Evolutionary conservation across 352 stramenopile genomes (phyloP).

Genomic region (Peronospora farinosa): DNA sequence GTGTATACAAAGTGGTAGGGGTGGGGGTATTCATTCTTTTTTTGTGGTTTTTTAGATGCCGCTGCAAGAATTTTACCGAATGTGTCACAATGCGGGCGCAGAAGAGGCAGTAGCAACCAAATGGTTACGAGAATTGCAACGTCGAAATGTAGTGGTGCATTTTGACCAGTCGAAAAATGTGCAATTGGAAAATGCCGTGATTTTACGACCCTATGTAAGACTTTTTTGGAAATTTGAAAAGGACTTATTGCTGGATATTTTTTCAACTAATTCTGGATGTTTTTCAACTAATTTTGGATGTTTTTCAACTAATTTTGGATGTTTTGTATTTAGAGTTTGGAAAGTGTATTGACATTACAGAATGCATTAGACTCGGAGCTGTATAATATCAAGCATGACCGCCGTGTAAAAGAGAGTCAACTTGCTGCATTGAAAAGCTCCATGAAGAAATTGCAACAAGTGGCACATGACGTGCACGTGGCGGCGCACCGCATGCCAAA

Average conservation of each 20-base stretch:
- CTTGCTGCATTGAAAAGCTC: constrained; percentile 37
- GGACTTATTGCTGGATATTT: too few relatives aligned
- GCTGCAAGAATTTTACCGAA: constrained; percentile 60
- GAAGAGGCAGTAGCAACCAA: constrained; percentile 68
- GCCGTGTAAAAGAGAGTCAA: constrained; percentile 47
- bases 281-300: too few relatives aligned
- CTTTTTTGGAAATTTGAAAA: too few relatives aligned
- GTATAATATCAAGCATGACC: constrained; percentile 66
- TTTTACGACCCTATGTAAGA: constrained; percentile 61
- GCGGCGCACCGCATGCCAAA: constrained; percentile 53
- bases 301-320: constrained; percentile 1
- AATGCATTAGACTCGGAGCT: constrained; percentile 72
- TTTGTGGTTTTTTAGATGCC: constrained; percentile 38
- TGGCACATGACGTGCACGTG: constrained; percentile 43
- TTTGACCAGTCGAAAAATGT: constrained; percentile 63
- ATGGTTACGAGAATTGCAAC: constrained; percentile 70
- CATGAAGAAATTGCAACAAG: constrained; percentile 40
- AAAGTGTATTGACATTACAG: constrained; percentile 60
- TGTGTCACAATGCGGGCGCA: constrained; percentile 62
- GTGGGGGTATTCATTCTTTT: constrained; percentile 2
- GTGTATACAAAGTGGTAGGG: background rate
- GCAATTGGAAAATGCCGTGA: constrained; percentile 60
- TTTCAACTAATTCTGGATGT: too few relatives aligned
- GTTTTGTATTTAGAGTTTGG: constrained; percentile 39
- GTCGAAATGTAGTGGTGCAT: constrained; percentile 66